Evolutionary conservation across 1,284 basidiomycete genomes (phyloP).

Genomic region (Ustilago esculenta): DNA sequence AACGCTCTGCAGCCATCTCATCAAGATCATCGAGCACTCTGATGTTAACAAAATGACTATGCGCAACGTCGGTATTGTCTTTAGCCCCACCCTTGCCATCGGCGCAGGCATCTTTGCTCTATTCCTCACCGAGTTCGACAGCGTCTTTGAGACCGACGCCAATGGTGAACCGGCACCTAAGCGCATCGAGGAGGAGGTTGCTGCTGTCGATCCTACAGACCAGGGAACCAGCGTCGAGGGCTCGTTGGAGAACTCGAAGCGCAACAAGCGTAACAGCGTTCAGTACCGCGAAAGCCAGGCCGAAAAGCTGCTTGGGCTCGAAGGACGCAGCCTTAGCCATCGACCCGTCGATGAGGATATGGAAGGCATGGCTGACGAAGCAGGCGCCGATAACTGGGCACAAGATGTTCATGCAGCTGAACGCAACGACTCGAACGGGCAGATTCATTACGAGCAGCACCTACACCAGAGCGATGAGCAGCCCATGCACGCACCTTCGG

Average conservation of each 20-base stretch:
- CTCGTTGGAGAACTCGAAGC: conserved; percentile 1
- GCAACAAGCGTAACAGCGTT: conserved; percentile 46
- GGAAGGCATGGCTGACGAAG: conserved; percentile 30
- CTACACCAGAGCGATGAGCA: not conserved
- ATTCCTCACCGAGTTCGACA: conserved; percentile 62
- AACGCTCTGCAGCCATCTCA: conserved; percentile 92
- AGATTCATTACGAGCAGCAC: conserved; percentile 9
- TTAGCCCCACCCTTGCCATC: conserved; percentile 63
- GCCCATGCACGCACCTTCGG: conserved; percentile 8
- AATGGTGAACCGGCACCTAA: conserved; percentile 51
- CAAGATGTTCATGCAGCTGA: not conserved
- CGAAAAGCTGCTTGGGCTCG: conserved; percentile 45
- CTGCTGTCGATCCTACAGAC: conserved; percentile 1
- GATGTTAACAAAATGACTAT: conserved; percentile 97
- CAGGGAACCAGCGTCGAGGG: not conserved
- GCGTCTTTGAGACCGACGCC: conserved; percentile 58
- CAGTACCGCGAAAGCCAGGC: conserved; percentile 44
- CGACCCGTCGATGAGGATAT: conserved; percentile 33
- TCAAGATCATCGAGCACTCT: conserved; percentile 90
- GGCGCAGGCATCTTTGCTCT: conserved; percentile 61
- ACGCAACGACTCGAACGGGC: conserved; percentile 1
- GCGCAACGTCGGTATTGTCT: conserved; percentile 97
- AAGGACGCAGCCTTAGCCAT: conserved; percentile 36
- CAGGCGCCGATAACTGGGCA: conserved; percentile 12
- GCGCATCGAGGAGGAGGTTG: conserved; percentile 43